phyloP scores from a whole-genome alignment of 1,284 basidiomycete species.

The Rhodofomes roseus region DNA sequence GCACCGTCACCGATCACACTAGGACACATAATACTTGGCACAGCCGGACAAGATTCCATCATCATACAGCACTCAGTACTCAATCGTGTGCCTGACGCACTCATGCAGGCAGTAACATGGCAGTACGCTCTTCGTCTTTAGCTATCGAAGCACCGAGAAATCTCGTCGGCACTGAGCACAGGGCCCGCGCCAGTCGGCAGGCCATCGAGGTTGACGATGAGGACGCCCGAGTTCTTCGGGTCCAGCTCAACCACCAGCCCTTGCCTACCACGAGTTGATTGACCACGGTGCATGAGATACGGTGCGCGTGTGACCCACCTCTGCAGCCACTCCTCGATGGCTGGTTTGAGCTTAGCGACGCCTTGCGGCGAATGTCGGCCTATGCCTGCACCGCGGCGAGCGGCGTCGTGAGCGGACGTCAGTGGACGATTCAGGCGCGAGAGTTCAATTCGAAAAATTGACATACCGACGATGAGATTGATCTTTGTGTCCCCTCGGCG shows the following conservation, averaged over 20 bases:
- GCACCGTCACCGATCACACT: no score
- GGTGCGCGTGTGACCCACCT: conserved; percentile 45
- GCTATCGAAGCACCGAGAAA: conserved; percentile 51
- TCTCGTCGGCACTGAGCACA: conserved; percentile 55
- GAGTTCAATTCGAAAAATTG: no score
- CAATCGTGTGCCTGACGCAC: no score
- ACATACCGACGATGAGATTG: conserved; percentile 82
- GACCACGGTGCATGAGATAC: background rate
- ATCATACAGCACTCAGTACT: no score
- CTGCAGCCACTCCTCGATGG: conserved; percentile 84
- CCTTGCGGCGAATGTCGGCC: conserved; percentile 84
- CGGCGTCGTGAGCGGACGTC: no score
- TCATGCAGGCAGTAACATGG: no score
- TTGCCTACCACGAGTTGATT: conserved; percentile 48
- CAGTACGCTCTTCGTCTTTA: no score
- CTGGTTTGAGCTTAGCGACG: conserved; percentile 89
- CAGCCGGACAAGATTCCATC: no score
- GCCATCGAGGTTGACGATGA: conserved; percentile 73
- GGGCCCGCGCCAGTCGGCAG: conserved; percentile 40
- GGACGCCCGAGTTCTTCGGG: conserved; percentile 80
- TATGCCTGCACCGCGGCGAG: conserved; percentile 33
- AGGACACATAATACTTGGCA: no score
- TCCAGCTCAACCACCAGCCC: conserved; percentile 77
- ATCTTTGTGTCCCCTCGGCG: conserved; percentile 64
- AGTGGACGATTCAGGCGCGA: no score